Evolutionary conservation across 2,329 filamentous ascomycete species (phyloP).

Genomic region (Trichoderma sp.): DNA sequence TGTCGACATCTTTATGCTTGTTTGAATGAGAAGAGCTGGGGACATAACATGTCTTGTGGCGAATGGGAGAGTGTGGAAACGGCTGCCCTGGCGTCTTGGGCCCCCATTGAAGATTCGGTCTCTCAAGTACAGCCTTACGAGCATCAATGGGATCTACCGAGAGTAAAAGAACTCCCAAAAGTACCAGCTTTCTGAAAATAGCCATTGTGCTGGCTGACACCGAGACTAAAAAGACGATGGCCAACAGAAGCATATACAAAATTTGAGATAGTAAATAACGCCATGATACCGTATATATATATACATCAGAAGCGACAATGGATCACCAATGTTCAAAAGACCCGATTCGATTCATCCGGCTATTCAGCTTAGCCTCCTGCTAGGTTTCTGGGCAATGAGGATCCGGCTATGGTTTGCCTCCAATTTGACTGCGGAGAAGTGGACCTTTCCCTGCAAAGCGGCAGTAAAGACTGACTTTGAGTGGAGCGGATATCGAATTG

Average conservation of each 20-base stretch:
- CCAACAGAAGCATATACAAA: background rate
- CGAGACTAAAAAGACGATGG: background rate
- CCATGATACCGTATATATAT: background rate
- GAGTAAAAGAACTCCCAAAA: background rate
- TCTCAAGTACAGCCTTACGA: background rate
- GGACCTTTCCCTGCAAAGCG: background rate
- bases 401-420: background rate
- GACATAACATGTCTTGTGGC: slow-evolving; percentile 15
- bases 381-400: background rate
- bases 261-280: background rate
- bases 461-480: background rate
- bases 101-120: slow-evolving; percentile 14
- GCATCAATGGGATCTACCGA: background rate
- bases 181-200: background rate
- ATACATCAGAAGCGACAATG: background rate
- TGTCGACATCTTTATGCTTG: background rate
- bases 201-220: background rate
- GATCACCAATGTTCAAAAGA: background rate
- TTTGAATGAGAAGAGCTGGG: background rate
- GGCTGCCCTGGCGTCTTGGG: slow-evolving; percentile 11
- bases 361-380: background rate
- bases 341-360: slow-evolving; percentile 1
- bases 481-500: slow-evolving; percentile 5
- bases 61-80: slow-evolving; percentile 13
- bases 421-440: background rate